Evolutionary conservation across 768 basidiomycete species (phyloP), one percentile per base, ranked within the genome.

Genomic region (Cyathus striatus): DNA sequence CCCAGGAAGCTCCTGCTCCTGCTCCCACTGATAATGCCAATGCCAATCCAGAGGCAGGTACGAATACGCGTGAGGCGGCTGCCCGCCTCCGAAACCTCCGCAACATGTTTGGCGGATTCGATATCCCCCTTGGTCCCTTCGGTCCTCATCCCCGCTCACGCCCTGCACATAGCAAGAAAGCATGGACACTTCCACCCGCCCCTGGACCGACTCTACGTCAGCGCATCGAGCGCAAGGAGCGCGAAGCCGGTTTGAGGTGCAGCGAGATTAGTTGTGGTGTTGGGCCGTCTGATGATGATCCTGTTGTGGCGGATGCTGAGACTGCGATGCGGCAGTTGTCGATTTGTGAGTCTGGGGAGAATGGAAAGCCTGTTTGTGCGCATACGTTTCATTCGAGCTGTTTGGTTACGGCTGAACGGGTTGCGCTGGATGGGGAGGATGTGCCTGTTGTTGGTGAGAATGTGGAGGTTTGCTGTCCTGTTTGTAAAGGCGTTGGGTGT

Each of bases 331-430:
- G 59, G 48, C 71, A 71, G 49, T 54, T 79, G 40, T 49, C 49
- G 17, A 71, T 79, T 25, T 57, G 61, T 14, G 53, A 43, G 2
- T 56, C 50, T 30, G 54, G 41, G n/a, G 46, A 47, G 23, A 56
- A 42, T 22, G 46, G 46, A 25, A 47, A 50, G 27, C 47, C 46
- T n/a, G 66, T 76, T 41, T 90, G 88, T 52, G 46, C 55, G 25
- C 88, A 90, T 60, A 64, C 54, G 35, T 90, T 90, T 71, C 88
- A 90, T 53, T 72, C 78, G 6, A 59, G 77, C 42, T 90, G 88
- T 60, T 55, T 90, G 30, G 86, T 90, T 57, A 62, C 80, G 73
- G 46, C 86, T 66, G 69, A 79, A 78, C 47, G 73, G 49, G 64
- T 81, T 69, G 75, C 82, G 10, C 68, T 81, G n/a, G 76, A 74